A percentile compares a stretch with the other conserved stretches of the same genome.
These are phyloP conservation scores for Sonneratia alba DNA, from an alignment of 345 rosid genomes.

Conservation along the genomic window DNA sequence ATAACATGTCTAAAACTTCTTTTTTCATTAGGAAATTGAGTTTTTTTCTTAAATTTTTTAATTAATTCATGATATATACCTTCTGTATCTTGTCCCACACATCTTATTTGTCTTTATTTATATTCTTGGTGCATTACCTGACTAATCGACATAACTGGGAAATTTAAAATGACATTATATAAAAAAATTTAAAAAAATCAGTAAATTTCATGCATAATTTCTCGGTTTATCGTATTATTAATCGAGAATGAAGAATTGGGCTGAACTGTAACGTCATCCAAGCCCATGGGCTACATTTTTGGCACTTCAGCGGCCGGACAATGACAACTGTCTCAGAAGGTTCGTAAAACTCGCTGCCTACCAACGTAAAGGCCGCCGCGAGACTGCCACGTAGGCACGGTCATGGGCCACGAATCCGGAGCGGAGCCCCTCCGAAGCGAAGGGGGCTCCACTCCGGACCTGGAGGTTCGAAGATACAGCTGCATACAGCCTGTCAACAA, in stretches of 20 bases:
- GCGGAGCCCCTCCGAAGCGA: neutral
- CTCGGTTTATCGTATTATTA: no score
- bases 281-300: no score
- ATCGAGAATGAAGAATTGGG: no score
- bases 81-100: neutral
- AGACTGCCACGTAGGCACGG: neutral
- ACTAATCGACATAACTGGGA: no score
- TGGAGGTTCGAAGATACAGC: neutral
- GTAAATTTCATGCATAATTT: no score
- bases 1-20: neutral
- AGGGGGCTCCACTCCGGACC: neutral
- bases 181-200: no score
- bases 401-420: neutral
- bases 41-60: neutral
- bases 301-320: no score
- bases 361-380: neutral
- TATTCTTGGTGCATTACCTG: neutral
- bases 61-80: neutral
- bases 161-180: no score
- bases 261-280: no score
- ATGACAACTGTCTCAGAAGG: no score
- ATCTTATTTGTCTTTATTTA: neutral
- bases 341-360: no score
- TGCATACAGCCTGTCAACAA: conserved; percentile 5
- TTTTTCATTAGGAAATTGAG: neutral